Percentiles rank a stretch among this genome's conserved stretches.
Evolutionary conservation across 805 yeast genomes (phyloP).

Genomic region (Kazachstania viticola): DNA sequence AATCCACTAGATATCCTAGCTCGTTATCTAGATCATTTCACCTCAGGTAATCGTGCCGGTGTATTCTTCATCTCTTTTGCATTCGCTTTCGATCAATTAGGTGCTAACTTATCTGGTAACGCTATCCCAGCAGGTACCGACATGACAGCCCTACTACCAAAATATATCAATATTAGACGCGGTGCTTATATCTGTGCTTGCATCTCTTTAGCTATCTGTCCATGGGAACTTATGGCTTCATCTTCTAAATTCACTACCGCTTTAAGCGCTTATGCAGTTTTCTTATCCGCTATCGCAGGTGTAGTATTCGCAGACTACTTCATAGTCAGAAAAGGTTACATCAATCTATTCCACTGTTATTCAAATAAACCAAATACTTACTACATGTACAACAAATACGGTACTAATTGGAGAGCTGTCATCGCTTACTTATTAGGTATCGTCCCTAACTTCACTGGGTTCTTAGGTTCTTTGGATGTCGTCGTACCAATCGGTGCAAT

Average conservation of each 20-base stretch:
- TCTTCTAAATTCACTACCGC: conserved; percentile 70
- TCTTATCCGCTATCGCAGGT: conserved; percentile 76
- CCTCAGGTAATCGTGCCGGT: conserved; percentile 62
- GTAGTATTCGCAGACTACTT: conserved; percentile 57
- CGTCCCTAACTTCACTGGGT: conserved; percentile 76
- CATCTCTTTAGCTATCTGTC: conserved; percentile 61
- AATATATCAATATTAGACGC: conserved; percentile 60
- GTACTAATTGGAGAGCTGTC: conserved; percentile 77
- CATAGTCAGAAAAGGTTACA: conserved; percentile 61
- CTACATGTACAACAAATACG: conserved; percentile 52
- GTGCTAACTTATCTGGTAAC: conserved; percentile 66
- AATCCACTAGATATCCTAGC: conserved; percentile 69
- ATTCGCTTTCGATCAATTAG: conserved; percentile 66
- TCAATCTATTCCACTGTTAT: conserved; percentile 56
- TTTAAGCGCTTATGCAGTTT: conserved; percentile 70
- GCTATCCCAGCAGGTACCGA: conserved; percentile 65
- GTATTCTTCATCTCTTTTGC: conserved; percentile 63
- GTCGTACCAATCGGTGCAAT: conserved; percentile 73
- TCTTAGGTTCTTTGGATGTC: conserved; percentile 73
- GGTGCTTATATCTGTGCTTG: conserved; percentile 72
- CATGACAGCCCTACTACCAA: conserved; percentile 54
- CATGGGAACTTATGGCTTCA: conserved; percentile 68
- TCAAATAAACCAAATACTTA: conserved; percentile 31
- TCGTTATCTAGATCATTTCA: conserved; percentile 41
- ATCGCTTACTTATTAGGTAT: conserved; percentile 73